Evolutionary conservation across 2,329 filamentous ascomycete genomes (phyloP).

Genomic region (Fusarium torulosum): DNA sequence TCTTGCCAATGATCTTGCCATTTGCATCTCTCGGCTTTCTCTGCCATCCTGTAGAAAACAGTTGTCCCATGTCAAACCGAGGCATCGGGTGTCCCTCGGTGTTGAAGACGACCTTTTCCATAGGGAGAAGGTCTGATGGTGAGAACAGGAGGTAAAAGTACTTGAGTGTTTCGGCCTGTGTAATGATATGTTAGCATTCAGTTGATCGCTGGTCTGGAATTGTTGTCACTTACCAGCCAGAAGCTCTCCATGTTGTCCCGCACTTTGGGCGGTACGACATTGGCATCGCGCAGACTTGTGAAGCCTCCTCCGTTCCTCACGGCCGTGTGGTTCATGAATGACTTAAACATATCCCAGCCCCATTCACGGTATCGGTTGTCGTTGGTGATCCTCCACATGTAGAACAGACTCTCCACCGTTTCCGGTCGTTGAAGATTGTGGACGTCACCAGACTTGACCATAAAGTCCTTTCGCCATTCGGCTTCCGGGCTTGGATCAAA

Average conservation of each 20-base stretch:
- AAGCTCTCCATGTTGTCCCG: constrained; percentile 99
- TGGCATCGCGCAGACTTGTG: constrained; percentile 82
- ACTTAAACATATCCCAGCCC: constrained; percentile 99
- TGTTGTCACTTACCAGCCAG: constrained; percentile 79
- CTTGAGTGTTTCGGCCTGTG: constrained; percentile 92
- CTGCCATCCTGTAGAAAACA: constrained; percentile 86
- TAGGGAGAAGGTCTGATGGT: constrained; percentile 81
- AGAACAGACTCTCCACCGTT: constrained; percentile 95
- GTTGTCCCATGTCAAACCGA: constrained; percentile 81
- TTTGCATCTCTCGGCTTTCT: constrained; percentile 70
- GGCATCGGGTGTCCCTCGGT: constrained; percentile 95
- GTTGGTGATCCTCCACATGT: constrained; percentile 98
- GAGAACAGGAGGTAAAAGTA: constrained; percentile 98
- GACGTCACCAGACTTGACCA: constrained; percentile 82
- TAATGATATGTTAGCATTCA: constrained; percentile 27
- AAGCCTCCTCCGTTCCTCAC: constrained; percentile 84
- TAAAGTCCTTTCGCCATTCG: constrained; percentile 81
- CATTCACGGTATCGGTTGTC: constrained; percentile 91
- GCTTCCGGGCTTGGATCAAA: constrained; percentile 67
- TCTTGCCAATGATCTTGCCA: constrained; percentile 54
- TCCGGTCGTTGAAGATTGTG: constrained; percentile 97
- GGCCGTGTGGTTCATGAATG: constrained; percentile 87
- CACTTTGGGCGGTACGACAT: constrained; percentile 73
- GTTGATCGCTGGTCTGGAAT: neutral
- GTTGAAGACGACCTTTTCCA: constrained; percentile 92